Percentiles rank a stretch among this genome's conserved stretches.
Conservation (phyloP, 2,329 filamentous ascomycete genomes). For the Aspergillus novoparasiticus region DNA sequence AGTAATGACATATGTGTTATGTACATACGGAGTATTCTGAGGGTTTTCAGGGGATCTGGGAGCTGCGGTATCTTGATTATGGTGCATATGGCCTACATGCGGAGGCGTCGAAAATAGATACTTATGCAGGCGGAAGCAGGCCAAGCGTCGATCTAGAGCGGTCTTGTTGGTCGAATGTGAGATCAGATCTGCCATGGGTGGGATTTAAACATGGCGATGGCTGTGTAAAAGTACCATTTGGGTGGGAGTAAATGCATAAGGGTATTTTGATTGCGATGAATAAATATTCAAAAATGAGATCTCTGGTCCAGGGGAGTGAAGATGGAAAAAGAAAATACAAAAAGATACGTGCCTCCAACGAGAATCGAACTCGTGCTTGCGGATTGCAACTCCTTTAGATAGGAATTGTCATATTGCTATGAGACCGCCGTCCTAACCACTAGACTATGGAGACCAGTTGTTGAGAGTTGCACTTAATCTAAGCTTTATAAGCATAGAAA, state of each 20-base stretch:
- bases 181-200: background rate
- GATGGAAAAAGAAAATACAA: background rate
- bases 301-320: background rate
- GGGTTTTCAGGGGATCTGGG: background rate
- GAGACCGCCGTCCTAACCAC: slow-evolving; percentile 6
- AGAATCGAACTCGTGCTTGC: slow-evolving; percentile 8
- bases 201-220: background rate
- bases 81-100: background rate
- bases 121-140: background rate
- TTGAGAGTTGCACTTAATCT: background rate
- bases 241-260: too few relatives aligned
- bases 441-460: slow-evolving; percentile 3
- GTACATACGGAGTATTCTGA: background rate
- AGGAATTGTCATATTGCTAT: background rate
- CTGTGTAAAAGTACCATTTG: too few relatives aligned
- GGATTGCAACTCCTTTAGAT: slow-evolving; percentile 4
- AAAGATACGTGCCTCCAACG: slow-evolving; percentile 2
- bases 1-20: background rate
- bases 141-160: background rate
- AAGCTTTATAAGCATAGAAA: background rate
- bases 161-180: background rate
- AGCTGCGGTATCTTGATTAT: too few relatives aligned
- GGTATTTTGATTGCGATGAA: too few relatives aligned
- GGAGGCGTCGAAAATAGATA: background rate
- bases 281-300: background rate